Conservation (phyloP, 805 yeast genomes). For the Yamadazyma sp. region DNA sequence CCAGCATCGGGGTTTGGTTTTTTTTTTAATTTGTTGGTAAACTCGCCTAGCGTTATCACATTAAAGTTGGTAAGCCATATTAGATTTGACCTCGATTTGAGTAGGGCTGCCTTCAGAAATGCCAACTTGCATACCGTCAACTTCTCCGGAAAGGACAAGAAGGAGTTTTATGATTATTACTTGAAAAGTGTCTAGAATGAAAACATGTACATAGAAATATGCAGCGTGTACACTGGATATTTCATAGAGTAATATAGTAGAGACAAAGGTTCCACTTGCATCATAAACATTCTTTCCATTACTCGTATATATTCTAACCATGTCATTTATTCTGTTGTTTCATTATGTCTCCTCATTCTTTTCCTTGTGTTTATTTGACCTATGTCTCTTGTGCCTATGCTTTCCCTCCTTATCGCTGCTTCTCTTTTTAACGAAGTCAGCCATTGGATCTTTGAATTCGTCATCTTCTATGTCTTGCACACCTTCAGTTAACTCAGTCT, state of each 20-base stretch:
- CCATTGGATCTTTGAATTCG: slow-evolving; percentile 38
- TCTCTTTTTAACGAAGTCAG: slow-evolving; percentile 15
- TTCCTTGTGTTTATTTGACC: slow-evolving; percentile 1
- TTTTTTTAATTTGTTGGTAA: slow-evolving; percentile 10
- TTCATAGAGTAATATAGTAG: too few species aligned
- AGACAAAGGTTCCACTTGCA: too few species aligned
- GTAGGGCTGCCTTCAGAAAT: slow-evolving; percentile 30
- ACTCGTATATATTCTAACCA: neutral
- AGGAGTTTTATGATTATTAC: slow-evolving; percentile 27
- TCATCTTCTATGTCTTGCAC: slow-evolving; percentile 17
- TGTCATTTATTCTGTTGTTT: neutral
- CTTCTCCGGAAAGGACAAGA: slow-evolving; percentile 30
- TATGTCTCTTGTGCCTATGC: slow-evolving; percentile 8
- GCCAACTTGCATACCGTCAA: slow-evolving; percentile 34
- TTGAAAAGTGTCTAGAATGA: too few species aligned
- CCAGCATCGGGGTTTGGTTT: slow-evolving; percentile 20
- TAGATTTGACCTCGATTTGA: slow-evolving; percentile 16
- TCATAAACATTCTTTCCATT: too few species aligned
- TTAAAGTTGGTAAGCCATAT: slow-evolving; percentile 28
- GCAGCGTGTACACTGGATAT: too few species aligned
- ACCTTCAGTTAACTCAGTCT: neutral
- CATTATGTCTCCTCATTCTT: neutral
- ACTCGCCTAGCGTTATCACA: slow-evolving; percentile 21
- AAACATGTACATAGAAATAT: too few species aligned
- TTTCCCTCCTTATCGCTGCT: slow-evolving; percentile 2